Evolutionary conservation across 2,329 filamentous ascomycete species (phyloP), one percentile per base, ranked within the genome.

Genomic region (Neoascochyta sp.): DNA sequence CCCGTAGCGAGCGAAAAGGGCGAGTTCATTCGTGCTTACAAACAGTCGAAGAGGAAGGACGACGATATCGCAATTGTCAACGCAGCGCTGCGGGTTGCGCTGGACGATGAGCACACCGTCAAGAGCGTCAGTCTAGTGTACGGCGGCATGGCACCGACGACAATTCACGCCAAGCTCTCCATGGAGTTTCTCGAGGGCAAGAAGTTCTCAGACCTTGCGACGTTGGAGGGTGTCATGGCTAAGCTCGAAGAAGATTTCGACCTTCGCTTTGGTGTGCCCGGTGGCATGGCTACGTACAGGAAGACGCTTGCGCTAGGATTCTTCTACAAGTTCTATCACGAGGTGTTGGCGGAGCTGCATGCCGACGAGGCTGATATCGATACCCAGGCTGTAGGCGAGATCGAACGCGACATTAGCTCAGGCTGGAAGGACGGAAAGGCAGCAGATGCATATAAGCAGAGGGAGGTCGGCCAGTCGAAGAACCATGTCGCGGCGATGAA

Each of bases 1-100:
- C 92, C 92, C 0, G 67, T 85, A 3, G 83, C 85, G 0, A 72
- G 72, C 3, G 74, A 80, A 30, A 83, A 82, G 50, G 82, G 85
- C 3, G 92, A 96, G 57, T 87, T 81, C 56, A 83, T 95, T 59
- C 77, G 84, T 23, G 82, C 90, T 1, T 96, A 95, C 65, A 98
- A 98, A 65, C 90, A 96, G 61, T 80, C 92, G 1, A 98, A 98
- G 70, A 73, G 92, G 45, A 96, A 96, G 58, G 92, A 98, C 51
- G 92, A 98, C 52, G 92, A 98, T 57, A 96, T 98, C 57, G 92
- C 92, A 2, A 96, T 98, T 50, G 92, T 96, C 14, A 96, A 93
- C 27, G 80, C 84, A 16, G 88, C 90, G 1, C 64, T 96, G 34
- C 78, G 86, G 19, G 73, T 96, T 4, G 77, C 75, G 4, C 65